phyloP scores from a whole-genome alignment of 495 filamentous ascomycete species.

The Talaromyces borbonicus region DNA sequence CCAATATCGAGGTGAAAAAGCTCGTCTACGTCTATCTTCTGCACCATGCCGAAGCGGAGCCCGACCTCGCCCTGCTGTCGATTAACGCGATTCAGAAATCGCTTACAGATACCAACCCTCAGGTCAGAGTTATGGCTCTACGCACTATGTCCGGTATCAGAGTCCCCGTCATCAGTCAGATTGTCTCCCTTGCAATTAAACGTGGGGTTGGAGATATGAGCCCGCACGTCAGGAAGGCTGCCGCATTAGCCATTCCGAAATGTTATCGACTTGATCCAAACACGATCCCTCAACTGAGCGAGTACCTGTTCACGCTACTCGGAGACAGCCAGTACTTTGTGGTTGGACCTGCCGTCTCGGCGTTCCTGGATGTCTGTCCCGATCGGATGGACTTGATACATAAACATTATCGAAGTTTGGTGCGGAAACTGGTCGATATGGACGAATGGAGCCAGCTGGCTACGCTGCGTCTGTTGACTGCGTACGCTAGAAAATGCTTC shows the following conservation, averaged over 20 bases:
- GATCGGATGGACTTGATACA: slow-evolving; percentile 80
- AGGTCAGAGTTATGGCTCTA: slow-evolving; percentile 82
- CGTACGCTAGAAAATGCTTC: slow-evolving; percentile 84
- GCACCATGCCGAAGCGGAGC: slow-evolving; percentile 88
- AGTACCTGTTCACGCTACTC: slow-evolving; percentile 65
- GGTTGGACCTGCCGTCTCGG: slow-evolving; percentile 79
- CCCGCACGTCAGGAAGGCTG: slow-evolving; percentile 82
- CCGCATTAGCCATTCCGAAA: slow-evolving; percentile 92
- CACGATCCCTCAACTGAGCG: slow-evolving; percentile 72
- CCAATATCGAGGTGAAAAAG: slow-evolving; percentile 89
- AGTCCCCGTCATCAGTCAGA: slow-evolving; percentile 97
- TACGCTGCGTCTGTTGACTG: slow-evolving; percentile 65
- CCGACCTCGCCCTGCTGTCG: slow-evolving; percentile 86
- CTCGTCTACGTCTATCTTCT: slow-evolving; percentile 96
- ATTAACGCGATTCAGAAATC: slow-evolving; percentile 99
- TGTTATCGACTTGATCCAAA: slow-evolving; percentile 89
- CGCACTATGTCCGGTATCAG: slow-evolving; percentile 92
- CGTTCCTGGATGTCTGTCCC: slow-evolving; percentile 83
- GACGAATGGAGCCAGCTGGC: slow-evolving; percentile 95
- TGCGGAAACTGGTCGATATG: slow-evolving; percentile 94
- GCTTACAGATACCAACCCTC: slow-evolving; percentile 80
- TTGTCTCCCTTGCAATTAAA: slow-evolving; percentile 93
- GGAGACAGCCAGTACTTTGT: slow-evolving; percentile 93
- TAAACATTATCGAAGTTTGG: slow-evolving; percentile 71
- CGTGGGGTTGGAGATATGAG: slow-evolving; percentile 90